Evolutionary conservation across 805 yeast genomes (phyloP).

Genomic region (Barnettozyma californica): DNA sequence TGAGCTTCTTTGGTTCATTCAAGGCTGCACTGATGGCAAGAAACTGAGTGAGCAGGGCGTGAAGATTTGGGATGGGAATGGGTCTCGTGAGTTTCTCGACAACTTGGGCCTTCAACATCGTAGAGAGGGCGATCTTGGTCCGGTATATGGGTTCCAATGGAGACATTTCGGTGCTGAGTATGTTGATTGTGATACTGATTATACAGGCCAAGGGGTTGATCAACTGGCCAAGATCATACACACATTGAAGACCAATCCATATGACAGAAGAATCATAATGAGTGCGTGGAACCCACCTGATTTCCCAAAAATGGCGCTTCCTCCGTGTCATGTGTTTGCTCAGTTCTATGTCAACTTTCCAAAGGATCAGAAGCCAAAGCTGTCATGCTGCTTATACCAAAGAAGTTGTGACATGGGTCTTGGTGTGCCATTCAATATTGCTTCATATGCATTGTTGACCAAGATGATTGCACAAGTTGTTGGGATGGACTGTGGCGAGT

Average conservation of each 20-base stretch:
- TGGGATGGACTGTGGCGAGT: conserved; percentile 92
- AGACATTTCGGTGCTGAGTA: conserved; percentile 97
- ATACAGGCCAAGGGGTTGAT: conserved; percentile 83
- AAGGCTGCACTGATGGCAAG: conserved; percentile 86
- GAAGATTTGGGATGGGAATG: conserved; percentile 99
- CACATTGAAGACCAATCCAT: conserved; percentile 81
- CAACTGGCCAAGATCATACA: conserved; percentile 78
- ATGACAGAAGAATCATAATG: conserved; percentile 89
- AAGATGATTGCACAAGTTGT: conserved; percentile 95
- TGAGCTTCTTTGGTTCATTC: conserved; percentile 89
- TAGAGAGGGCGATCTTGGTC: conserved; percentile 93
- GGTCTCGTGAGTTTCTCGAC: conserved; percentile 87
- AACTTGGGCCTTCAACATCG: conserved; percentile 72
- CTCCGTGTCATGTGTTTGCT: conserved; percentile 96
- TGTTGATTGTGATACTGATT: conserved; percentile 79
- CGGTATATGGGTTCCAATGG: conserved; percentile 99
- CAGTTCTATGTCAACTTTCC: conserved; percentile 93
- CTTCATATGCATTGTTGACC: conserved; percentile 89
- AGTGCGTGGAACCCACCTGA: conserved; percentile 99
- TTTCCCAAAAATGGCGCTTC: conserved; percentile 89
- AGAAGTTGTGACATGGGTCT: conserved; percentile 99
- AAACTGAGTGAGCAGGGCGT: conserved; percentile 76
- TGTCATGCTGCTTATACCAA: conserved; percentile 89
- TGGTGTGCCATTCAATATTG: conserved; percentile 98
- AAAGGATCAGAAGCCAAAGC: conserved; percentile 50